These are phyloP conservation scores for Termitomyces sp. DNA, from an alignment of 768 basidiomycete species.

Conservation along the genomic window DNA sequence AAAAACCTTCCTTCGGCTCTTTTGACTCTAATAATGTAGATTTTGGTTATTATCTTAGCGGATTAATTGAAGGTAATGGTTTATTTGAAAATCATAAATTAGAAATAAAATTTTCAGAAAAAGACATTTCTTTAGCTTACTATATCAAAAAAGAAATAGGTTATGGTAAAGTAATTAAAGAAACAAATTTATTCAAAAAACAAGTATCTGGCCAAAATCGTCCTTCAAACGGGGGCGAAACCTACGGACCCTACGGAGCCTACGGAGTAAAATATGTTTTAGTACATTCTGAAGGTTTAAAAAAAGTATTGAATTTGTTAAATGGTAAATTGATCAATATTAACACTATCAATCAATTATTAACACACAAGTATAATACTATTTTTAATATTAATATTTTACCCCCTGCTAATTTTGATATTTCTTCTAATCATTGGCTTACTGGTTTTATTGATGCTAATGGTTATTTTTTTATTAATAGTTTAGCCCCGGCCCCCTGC, in stretches of 20 bases:
- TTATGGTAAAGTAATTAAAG: background rate
- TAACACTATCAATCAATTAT: slow-evolving; percentile 1
- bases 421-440: slow-evolving; percentile 1
- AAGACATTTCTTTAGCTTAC: slow-evolving; percentile 5
- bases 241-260: too few relatives aligned
- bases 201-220: background rate
- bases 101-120: slow-evolving; percentile 1
- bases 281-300: background rate
- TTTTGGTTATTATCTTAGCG: slow-evolving; percentile 1
- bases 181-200: background rate
- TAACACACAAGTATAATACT: slow-evolving; percentile 1
- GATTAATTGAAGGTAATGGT: slow-evolving; percentile 3
- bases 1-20: background rate
- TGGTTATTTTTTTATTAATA: background rate
- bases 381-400: slow-evolving; percentile 2
- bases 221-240: background rate
- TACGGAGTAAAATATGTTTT: background rate
- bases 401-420: background rate
- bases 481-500: background rate
- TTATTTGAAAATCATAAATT: slow-evolving; percentile 4
- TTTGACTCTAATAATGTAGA: background rate
- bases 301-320: slow-evolving; percentile 2
- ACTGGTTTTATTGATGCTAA: background rate
- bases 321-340: slow-evolving; percentile 1
- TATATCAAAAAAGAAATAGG: background rate